phyloP scores from a whole-genome alignment of 331 rosid genomes.

The Quercus lobata region DNA sequence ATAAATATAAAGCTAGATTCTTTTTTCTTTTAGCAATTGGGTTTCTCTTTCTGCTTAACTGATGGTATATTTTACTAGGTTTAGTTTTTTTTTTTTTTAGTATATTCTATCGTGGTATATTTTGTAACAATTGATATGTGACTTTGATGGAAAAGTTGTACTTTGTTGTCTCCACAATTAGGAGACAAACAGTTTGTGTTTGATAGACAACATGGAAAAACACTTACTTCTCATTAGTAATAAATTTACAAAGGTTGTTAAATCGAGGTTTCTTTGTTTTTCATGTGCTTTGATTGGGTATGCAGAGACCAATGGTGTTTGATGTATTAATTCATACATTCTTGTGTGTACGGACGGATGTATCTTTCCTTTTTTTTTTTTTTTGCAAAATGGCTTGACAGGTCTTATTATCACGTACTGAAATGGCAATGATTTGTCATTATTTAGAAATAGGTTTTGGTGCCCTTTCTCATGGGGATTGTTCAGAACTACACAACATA shows the following conservation, averaged over 20 bases:
- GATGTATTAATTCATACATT: neutral
- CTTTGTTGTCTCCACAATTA: conserved; percentile 11
- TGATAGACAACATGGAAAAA: neutral
- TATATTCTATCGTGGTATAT: neutral
- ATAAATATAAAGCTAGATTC: neutral
- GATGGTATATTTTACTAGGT: neutral
- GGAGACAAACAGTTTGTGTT: conserved; percentile 10
- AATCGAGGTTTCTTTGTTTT: neutral
- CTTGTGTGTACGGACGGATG: neutral
- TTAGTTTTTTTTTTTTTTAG: neutral
- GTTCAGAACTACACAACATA: neutral
- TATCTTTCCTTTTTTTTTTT: neutral
- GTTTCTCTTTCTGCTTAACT: neutral
- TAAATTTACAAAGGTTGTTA: neutral
- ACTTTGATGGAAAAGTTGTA: neutral
- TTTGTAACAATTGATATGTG: neutral
- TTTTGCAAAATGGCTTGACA: neutral
- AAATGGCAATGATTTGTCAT: neutral
- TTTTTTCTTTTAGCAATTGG: neutral
- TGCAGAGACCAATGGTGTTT: neutral
- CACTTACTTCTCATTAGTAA: neutral
- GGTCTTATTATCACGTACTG: neutral
- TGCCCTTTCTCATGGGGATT: neutral
- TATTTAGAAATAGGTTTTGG: neutral
- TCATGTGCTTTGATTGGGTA: neutral